A percentile compares a stretch with the other conserved stretches of the same genome.
phyloP scores from a whole-genome alignment of 2,329 filamentous ascomycete genomes.

The Xylaria sp. region DNA sequence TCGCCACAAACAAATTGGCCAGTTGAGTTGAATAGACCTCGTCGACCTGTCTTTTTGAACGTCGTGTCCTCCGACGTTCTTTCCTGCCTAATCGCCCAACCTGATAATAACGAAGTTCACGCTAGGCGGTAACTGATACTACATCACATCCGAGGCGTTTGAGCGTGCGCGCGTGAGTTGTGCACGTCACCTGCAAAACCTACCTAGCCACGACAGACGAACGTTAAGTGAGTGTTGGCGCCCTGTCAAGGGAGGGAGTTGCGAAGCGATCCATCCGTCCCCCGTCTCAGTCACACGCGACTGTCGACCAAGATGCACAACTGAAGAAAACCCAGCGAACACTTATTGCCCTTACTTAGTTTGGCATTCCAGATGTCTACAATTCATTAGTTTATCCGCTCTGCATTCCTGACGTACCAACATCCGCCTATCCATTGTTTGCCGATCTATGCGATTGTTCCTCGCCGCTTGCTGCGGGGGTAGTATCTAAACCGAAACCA shows the following conservation, averaged over 20 bases:
- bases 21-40: too few relatives aligned
- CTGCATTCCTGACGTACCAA: constrained; percentile 31
- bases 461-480: constrained; percentile 10
- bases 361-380: constrained; percentile 35
- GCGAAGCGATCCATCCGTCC: constrained; percentile 17
- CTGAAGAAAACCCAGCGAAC: constrained; percentile 37
- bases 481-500: constrained; percentile 23
- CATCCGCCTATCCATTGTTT: constrained; percentile 19
- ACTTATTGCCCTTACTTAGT: constrained; percentile 31
- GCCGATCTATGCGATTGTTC: constrained; percentile 24
- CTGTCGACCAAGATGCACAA: constrained; percentile 18
- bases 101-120: constrained; percentile 12
- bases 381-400: constrained; percentile 29
- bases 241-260: constrained; percentile 18
- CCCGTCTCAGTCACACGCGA: constrained; percentile 16
- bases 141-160: not conserved
- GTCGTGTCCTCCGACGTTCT: constrained; percentile 14
- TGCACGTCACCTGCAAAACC: constrained; percentile 12
- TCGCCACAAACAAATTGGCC: constrained; percentile 23
- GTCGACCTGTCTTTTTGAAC: constrained; percentile 18
- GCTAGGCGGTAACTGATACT: constrained; percentile 16
- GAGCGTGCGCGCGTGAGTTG: too few relatives aligned
- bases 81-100: constrained; percentile 13
- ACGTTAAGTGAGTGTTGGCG: not conserved
- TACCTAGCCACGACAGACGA: not conserved